Evolutionary conservation across 306 rosid genomes (phyloP), one percentile per base, ranked within the genome.

Genomic region (Malus orientalis): DNA sequence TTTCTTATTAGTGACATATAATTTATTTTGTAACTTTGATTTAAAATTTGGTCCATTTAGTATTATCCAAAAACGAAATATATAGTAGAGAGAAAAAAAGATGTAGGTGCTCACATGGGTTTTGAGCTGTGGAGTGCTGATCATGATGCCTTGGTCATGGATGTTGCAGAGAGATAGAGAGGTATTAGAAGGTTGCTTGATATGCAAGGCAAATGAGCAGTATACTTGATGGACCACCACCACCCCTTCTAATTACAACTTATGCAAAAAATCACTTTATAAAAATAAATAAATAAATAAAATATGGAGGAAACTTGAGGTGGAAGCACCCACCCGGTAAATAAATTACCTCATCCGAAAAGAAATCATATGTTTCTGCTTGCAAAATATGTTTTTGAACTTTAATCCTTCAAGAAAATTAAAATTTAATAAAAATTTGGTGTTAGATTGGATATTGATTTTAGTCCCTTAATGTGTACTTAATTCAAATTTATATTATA

Each of bases 211-310:
- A 89, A 87, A 81, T 87, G 86, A 88, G 85, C 89, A 76, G 84
- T 81, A 80, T 86, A 88, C 91, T 85, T 84, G 91, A 91, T 91
- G 97, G 98, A 88, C 92, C 98, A 84, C 94, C 95, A 84, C 96
- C 91, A 79, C 80, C 87, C 87, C 89, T 86, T 82, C 78, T 90
- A 84, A 81, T 86, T 74, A 71, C 16, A 81, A 82, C 74, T 74
- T 81, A 74, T 64, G 32, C 63, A 76, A 79, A 74, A 79, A 67
- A 60, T 80, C 74, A 64, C 73, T 65, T 62, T 27, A 2, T 23
- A 70, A 64, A 61, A 47, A 14, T 2, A 47, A 47, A 47, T 2
- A 49, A 49, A 15, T 49, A 49, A 49, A 49, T 5, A 49, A 49
- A 36, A 75, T 77, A 69, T 57, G 76, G 23, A 67, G 55, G 55